Percentiles rank a stretch among this genome's conserved stretches.
Conservation (phyloP, 106 monocot species). For the Platanthera guangdongensis region DNA sequence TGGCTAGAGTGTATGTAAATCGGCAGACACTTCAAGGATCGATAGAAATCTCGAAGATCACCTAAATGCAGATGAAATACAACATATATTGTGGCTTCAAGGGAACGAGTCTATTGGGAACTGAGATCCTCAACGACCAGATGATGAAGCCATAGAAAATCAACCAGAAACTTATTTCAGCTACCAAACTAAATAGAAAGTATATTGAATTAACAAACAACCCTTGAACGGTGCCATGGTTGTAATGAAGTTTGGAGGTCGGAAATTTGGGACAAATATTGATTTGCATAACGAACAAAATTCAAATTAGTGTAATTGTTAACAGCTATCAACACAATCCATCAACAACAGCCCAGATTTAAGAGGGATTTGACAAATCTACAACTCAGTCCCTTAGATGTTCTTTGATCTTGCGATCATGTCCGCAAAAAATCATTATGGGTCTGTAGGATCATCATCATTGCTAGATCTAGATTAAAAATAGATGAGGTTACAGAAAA, state of each 20-base stretch:
- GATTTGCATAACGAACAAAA: too few relatives aligned
- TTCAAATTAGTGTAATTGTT: too few relatives aligned
- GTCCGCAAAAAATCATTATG: slow-evolving; percentile 51
- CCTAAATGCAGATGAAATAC: slow-evolving; percentile 15
- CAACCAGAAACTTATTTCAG: too few relatives aligned
- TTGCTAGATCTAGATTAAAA: background rate
- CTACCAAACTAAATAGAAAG: too few relatives aligned
- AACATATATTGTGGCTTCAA: slow-evolving; percentile 58
- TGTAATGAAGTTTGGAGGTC: too few relatives aligned
- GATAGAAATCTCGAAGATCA: background rate
- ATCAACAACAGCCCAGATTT: too few relatives aligned
- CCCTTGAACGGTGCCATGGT: too few relatives aligned
- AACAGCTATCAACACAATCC: too few relatives aligned
- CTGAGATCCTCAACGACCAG: slow-evolving; percentile 52
- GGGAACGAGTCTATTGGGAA: slow-evolving; percentile 83
- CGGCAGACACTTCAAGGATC: background rate
- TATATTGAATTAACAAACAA: too few relatives aligned
- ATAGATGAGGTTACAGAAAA: background rate
- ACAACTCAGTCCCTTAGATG: slow-evolving; percentile 75
- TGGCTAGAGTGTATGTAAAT: background rate
- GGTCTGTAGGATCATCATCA: too few relatives aligned
- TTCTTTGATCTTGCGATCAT: slow-evolving; percentile 67
- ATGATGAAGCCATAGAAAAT: slow-evolving; percentile 39
- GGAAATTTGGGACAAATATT: too few relatives aligned
- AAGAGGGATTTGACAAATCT: background rate